phyloP scores from a whole-genome alignment of 2,329 filamentous ascomycete genomes.

The Acephala macrosclerotiorum region DNA sequence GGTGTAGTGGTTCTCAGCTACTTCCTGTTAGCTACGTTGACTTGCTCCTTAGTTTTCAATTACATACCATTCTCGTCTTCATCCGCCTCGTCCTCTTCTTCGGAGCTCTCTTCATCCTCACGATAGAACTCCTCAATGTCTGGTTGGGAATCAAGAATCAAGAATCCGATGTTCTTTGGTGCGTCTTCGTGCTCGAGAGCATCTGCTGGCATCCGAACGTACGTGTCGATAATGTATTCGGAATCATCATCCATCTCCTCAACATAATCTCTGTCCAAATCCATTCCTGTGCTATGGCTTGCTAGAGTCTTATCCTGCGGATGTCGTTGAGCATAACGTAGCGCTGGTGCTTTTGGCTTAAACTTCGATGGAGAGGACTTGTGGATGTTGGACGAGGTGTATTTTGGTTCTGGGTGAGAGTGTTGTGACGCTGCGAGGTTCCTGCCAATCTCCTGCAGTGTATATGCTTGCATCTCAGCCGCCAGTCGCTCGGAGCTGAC shows the following conservation, averaged over 20 bases:
- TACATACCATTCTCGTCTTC: conserved; percentile 70
- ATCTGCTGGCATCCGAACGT: conserved; percentile 65
- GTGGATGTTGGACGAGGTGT: conserved; percentile 16
- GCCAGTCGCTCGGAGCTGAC: conserved; percentile 52
- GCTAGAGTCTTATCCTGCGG: conserved; percentile 47
- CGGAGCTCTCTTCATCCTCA: conserved; percentile 66
- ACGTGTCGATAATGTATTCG: conserved; percentile 71
- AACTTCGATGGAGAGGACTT: conserved; percentile 49
- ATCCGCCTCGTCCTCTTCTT: conserved; percentile 69
- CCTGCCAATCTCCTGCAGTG: conserved; percentile 61
- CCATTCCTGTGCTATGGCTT: conserved; percentile 37
- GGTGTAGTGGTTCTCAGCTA: conserved; percentile 79
- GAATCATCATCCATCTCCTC: conserved; percentile 55
- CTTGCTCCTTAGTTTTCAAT: neutral
- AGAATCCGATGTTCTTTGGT: conserved; percentile 54
- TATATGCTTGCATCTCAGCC: conserved; percentile 64
- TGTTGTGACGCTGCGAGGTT: conserved; percentile 36
- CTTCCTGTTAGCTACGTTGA: conserved; percentile 19
- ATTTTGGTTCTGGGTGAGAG: conserved; percentile 26
- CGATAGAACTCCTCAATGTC: conserved; percentile 65
- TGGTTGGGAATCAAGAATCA: conserved; percentile 43
- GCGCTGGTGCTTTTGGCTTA: conserved; percentile 61
- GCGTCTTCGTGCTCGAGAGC: conserved; percentile 55
- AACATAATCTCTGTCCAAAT: conserved; percentile 48
- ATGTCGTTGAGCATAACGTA: conserved; percentile 63